Percentiles rank a stretch among this genome's conserved stretches.
Conservation (phyloP, 2,329 filamentous ascomycete species). For the Colletotrichum sp. region DNA sequence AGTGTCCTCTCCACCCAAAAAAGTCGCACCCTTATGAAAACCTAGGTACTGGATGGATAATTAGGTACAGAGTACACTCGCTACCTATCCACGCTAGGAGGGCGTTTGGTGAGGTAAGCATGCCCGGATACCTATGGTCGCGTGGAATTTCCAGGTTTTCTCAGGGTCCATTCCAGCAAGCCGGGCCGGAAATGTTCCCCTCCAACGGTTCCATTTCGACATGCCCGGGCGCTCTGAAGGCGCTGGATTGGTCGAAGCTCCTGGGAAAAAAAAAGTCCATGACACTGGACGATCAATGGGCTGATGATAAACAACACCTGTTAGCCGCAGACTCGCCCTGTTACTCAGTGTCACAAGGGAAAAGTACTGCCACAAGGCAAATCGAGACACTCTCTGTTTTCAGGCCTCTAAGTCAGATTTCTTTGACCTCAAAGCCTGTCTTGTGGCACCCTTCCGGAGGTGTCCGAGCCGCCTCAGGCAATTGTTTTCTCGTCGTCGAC, state of each 20-base stretch:
- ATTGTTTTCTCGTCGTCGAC: not conserved
- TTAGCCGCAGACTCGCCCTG: not conserved
- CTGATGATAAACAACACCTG: not conserved
- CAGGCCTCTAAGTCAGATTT: not conserved
- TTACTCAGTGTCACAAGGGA: not conserved
- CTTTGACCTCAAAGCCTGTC: not conserved
- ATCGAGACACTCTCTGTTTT: not conserved
- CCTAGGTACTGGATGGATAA: not conserved
- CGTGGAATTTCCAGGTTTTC: not conserved
- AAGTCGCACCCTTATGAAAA: not conserved
- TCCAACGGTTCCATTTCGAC: not conserved
- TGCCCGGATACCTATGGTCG: not conserved
- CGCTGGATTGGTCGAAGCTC: conserved; percentile 13
- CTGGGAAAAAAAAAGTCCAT: not conserved
- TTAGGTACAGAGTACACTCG: no score
- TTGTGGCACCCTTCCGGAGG: not conserved
- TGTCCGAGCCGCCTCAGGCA: not conserved
- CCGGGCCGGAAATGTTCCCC: conserved; percentile 8
- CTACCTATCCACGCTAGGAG: not conserved
- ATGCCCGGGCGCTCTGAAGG: not conserved
- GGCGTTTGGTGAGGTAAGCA: not conserved
- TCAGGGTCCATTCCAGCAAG: not conserved
- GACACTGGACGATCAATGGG: not conserved
- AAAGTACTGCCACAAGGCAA: not conserved
- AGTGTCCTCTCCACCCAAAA: not conserved